These are phyloP conservation scores for Phytophthora cactorum DNA, from an alignment of 352 stramenopile genomes.

Conservation along the genomic window DNA sequence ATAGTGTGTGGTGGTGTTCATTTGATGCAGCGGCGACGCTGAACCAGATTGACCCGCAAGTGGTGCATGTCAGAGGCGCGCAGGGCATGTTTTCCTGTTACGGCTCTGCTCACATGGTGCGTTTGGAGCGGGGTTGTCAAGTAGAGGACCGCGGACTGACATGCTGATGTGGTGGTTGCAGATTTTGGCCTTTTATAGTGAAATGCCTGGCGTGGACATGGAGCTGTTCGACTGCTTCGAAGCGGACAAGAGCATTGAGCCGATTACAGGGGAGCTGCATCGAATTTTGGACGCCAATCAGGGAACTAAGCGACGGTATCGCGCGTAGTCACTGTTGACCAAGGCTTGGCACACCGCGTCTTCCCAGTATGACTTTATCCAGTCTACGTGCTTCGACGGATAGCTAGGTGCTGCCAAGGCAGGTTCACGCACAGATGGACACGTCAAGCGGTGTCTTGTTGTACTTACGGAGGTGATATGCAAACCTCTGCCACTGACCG, in stretches of 20 bases:
- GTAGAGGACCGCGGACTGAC: neutral
- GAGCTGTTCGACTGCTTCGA: constrained; percentile 84
- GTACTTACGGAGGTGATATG: neutral
- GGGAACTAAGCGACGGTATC: constrained; percentile 34
- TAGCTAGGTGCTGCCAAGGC: neutral
- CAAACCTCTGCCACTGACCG: neutral
- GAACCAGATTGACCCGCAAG: constrained; percentile 84
- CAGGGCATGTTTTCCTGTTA: constrained; percentile 90
- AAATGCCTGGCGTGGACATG: constrained; percentile 77
- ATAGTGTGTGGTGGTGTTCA: constrained; percentile 4
- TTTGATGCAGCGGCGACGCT: constrained; percentile 62
- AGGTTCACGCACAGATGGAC: neutral
- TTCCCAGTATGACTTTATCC: neutral
- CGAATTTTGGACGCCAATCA: constrained; percentile 68
- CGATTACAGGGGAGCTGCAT: constrained; percentile 74
- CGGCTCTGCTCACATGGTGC: constrained; percentile 70
- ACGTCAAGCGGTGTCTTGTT: neutral
- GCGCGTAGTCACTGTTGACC: constrained; percentile 14
- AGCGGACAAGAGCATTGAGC: constrained; percentile 78
- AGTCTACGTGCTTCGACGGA: neutral
- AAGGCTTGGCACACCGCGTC: neutral
- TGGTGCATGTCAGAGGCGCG: constrained; percentile 84
- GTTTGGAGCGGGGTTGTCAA: constrained; percentile 7
- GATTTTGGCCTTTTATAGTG: constrained; percentile 89
- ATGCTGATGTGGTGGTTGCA: constrained; percentile 20